Conservation (phyloP, 2,329 filamentous ascomycete species). For the Aspergillus awamori region DNA sequence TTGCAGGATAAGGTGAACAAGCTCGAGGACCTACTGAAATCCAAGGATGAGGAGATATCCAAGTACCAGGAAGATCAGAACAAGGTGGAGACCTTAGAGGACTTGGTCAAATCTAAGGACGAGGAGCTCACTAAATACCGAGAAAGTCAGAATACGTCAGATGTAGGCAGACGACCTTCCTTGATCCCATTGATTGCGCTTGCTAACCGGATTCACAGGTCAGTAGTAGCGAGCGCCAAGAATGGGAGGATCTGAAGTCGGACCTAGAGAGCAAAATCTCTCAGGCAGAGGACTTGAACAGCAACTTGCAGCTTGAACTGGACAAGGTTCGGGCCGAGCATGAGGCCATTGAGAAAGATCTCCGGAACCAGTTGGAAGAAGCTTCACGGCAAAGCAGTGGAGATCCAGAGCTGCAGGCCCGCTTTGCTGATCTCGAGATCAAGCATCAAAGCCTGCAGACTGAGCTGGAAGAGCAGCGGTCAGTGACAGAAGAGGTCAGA, state of each 20-base stretch:
- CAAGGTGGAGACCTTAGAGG: slow-evolving; percentile 68
- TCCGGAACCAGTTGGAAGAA: slow-evolving; percentile 65
- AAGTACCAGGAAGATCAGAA: slow-evolving; percentile 62
- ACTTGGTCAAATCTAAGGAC: slow-evolving; percentile 69
- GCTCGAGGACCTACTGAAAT: slow-evolving; percentile 69
- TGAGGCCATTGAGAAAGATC: slow-evolving; percentile 61
- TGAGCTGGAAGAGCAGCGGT: slow-evolving; percentile 72
- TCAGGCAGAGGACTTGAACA: slow-evolving; percentile 75
- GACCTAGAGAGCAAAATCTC: slow-evolving; percentile 73
- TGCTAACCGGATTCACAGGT: slow-evolving; percentile 36
- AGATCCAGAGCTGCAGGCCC: slow-evolving; percentile 62
- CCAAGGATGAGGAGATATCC: slow-evolving; percentile 71
- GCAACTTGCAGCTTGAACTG: slow-evolving; percentile 76
- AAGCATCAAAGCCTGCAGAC: slow-evolving; percentile 69
- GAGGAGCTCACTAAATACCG: slow-evolving; percentile 67
- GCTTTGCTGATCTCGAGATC: slow-evolving; percentile 59
- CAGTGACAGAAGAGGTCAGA: slow-evolving; percentile 83
- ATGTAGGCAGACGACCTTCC: slow-evolving; percentile 36
- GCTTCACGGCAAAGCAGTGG: slow-evolving; percentile 31
- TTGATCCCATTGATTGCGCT: not conserved
- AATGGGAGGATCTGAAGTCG: slow-evolving; percentile 66
- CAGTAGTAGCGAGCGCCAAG: slow-evolving; percentile 66
- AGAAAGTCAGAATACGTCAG: slow-evolving; percentile 57
- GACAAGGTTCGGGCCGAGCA: slow-evolving; percentile 73
- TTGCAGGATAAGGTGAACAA: slow-evolving; percentile 72